Conservation (phyloP, 129 eudicot genomes). For the Helichrysum umbraculigerum region DNA sequence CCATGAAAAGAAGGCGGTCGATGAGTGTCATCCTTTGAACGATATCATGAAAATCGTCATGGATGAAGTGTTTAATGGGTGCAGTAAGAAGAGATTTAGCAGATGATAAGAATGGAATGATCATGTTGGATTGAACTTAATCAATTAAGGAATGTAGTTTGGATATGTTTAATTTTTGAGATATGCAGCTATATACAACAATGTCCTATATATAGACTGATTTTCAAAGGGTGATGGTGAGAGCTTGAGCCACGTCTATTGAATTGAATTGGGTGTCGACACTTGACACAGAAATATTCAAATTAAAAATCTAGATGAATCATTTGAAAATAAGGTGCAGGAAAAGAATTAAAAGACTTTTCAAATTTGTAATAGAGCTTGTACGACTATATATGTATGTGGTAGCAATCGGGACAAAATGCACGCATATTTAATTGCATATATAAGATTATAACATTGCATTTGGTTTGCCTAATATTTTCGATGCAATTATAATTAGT, state of each 20-base stretch:
- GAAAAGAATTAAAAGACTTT: not conserved
- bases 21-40: slow-evolving; percentile 47
- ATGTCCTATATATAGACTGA: not conserved
- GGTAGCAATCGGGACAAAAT: too few relatives aligned
- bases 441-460: too few relatives aligned
- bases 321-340: too few relatives aligned
- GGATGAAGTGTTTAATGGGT: slow-evolving; percentile 43
- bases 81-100: slow-evolving; percentile 24
- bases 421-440: too few relatives aligned
- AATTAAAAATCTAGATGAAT: too few relatives aligned
- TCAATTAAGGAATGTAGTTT: not conserved
- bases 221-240: not conserved
- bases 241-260: not conserved
- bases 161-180: not conserved
- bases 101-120: slow-evolving; percentile 17
- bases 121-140: not conserved
- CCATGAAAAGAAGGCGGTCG: slow-evolving; percentile 54
- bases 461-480: too few relatives aligned
- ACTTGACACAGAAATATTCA: not conserved
- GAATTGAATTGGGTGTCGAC: not conserved
- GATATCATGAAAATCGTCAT: slow-evolving; percentile 46
- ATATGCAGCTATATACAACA: too few relatives aligned
- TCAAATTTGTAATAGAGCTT: not conserved
- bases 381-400: slow-evolving; percentile 27
- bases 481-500: too few relatives aligned